Base-by-base conservation (phyloP, 2,329 filamentous ascomycete genomes). In the Fusarium nanum region DNA sequence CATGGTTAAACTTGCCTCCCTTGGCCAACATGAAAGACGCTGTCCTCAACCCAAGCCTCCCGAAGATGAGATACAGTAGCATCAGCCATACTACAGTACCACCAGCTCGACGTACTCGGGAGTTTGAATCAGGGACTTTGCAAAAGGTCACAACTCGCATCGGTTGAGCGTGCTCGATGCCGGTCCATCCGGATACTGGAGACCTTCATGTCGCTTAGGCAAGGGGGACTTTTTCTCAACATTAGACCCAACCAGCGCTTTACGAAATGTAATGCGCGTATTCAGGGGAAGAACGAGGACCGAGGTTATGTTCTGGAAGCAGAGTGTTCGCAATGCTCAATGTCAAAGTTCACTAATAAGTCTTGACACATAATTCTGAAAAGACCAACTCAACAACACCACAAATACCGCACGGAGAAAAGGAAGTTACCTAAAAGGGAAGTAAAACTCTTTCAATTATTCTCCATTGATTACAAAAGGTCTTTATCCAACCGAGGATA, bases 361-460 rank as follows among this genome's bases (percentile, higher is more conserved):
- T 13, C 23, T 23, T n/a, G 8, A 37, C 23, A 49, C 16, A 44
- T 4, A 23, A 44, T 20, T 28, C 18, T n/a, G 45, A n/a, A 5
- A n/a, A n/a, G 11, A 20, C 25, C 13, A 47, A 16, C 10, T 47
- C 5, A 44, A 52, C 22, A 22, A 32, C 54, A 57, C 52, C 58
- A 60, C 54, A 64, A 49, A 60, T 32, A 62, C 28, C 23, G 37
- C 27, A 30, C 72, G 70, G 72, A 65, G 63, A 47, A 72, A 75
- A 20, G 70, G 72, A 75, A 60, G 45, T 64, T 75, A 10, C 58
- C 61, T n/a, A 56, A 67, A 71, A 28, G 14, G 57, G 59, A 61
- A 27, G 28, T 60, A 32, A 52, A 48, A 60, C 49, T 30, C 22
- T 50, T 63, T 52, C 42, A 25, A 32, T 32, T 56, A 22, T n/a